These are phyloP conservation scores for Jamesozyma hellenica DNA, from an alignment of 805 yeast genomes.

Conservation along the genomic window DNA sequence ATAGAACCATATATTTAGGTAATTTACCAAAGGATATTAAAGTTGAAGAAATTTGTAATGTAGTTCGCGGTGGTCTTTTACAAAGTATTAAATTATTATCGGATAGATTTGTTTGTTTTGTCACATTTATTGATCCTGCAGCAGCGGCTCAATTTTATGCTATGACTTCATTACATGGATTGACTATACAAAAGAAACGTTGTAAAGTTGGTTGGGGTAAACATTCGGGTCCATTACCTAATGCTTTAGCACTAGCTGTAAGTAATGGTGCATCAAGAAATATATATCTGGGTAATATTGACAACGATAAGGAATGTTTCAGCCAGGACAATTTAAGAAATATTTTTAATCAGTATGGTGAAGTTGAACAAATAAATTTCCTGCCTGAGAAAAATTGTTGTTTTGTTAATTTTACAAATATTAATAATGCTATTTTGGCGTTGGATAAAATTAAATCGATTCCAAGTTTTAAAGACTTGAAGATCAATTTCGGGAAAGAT, in stretches of 20 bases:
- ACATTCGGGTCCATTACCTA: constrained; percentile 85
- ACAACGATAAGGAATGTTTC: constrained; percentile 31
- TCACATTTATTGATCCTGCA: constrained; percentile 90
- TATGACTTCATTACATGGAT: constrained; percentile 81
- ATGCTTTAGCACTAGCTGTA: constrained; percentile 79
- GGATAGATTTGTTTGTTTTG: constrained; percentile 86
- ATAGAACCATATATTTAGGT: constrained; percentile 87
- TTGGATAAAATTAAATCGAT: constrained; percentile 81
- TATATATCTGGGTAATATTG: constrained; percentile 74
- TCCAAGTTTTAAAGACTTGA: constrained; percentile 55
- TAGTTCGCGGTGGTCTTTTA: constrained; percentile 86
- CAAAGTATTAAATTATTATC: constrained; percentile 72
- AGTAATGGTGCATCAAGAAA: constrained; percentile 91
- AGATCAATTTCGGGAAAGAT: constrained; percentile 87
- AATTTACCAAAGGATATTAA: constrained; percentile 81
- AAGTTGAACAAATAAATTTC: constrained; percentile 88
- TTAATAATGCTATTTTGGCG: constrained; percentile 84
- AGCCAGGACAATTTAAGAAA: constrained; percentile 51
- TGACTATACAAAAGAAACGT: constrained; percentile 74
- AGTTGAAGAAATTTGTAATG: constrained; percentile 90
- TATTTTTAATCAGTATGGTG: constrained; percentile 79
- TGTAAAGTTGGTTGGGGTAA: constrained; percentile 97
- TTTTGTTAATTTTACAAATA: constrained; percentile 83
- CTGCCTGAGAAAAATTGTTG: constrained; percentile 78
- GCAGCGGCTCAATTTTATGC: constrained; percentile 98